phyloP scores from a whole-genome alignment of 106 monocot genomes.

The Triglochin maritima region DNA sequence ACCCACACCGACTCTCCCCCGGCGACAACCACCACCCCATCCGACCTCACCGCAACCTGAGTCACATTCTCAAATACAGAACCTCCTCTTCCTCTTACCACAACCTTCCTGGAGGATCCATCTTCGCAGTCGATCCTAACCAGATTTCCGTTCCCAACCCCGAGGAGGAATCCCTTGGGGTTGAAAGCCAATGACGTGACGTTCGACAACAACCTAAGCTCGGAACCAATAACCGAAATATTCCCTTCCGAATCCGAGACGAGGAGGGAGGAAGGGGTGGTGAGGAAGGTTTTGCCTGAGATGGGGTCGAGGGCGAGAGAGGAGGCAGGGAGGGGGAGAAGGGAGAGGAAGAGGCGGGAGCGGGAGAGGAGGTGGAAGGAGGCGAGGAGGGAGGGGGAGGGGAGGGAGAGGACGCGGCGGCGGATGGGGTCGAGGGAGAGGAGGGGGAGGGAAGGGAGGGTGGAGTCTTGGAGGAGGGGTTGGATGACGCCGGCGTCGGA shows the following conservation, averaged over 20 bases:
- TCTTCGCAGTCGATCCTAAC: slow-evolving; percentile 53
- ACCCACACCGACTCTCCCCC: slow-evolving; percentile 15
- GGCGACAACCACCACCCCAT: slow-evolving; percentile 36
- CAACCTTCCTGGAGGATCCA: slow-evolving; percentile 29
- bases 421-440: slow-evolving; percentile 28
- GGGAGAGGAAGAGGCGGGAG: slow-evolving; percentile 36
- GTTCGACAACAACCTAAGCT: no score
- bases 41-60: slow-evolving; percentile 22
- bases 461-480: slow-evolving; percentile 23
- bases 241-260: slow-evolving; percentile 38
- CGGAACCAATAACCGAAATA: slow-evolving; percentile 11
- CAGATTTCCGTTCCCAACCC: slow-evolving; percentile 29
- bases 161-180: slow-evolving; percentile 50
- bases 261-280: slow-evolving; percentile 10
- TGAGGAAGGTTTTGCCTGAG: slow-evolving; percentile 38
- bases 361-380: slow-evolving; percentile 48
- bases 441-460: slow-evolving; percentile 18
- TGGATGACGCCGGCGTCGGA: slow-evolving; percentile 73
- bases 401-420: slow-evolving; percentile 36
- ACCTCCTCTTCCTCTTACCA: not conserved
- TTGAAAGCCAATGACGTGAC: no score
- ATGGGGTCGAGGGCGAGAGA: slow-evolving; percentile 34
- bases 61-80: not conserved
- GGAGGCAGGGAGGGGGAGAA: slow-evolving; percentile 7
- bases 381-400: slow-evolving; percentile 16